Base-by-base conservation (phyloP, 768 basidiomycete species). In the Tephrocybe sp. region DNA sequence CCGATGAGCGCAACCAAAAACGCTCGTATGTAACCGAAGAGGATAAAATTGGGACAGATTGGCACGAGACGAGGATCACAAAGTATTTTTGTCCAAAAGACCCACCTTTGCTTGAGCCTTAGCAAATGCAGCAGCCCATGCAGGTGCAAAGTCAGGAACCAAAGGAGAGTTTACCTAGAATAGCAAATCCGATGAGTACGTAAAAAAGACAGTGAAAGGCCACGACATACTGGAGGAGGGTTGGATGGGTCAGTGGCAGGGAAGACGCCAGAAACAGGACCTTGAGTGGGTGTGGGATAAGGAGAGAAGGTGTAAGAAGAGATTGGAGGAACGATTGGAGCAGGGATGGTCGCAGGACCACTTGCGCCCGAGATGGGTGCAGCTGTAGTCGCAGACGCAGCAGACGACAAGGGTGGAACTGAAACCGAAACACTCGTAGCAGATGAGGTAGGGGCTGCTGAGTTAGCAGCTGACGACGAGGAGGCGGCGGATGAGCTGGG, bases 281-380 rank as follows among this genome's bases (percentile, higher is more conserved):
- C 57, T 48, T 81, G 75, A 0, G 80, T 76, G 13, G 87, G 84
- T 12, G 78, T 72, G 1, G 86, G 83, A 71, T 78, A 85, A 3
- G 84, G 76, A 11, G 75, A 66, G 72, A 87, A 62, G 35, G 58
- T 55, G 51, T 53, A 43, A 23, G 52, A 49, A 52, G 55, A 53
- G 53, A 59, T 51, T 16, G 55, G 45, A 35, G 52, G 38, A 3
- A 44, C 51, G 44, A 30, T 51, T n/a, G 51, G 51, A 17, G 36
- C 45, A 17, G 53, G 48, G 22, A 51, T 49, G 20, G 55, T 50
- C 4, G 45, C 48, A 33, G 54, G 44, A 19, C 26, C 26, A 7
- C 26, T 26, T 26, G 26, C 26, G 26, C 26, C 26, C 26, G 40
- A 45, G 19, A 51, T 20, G 1, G 55, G 35, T 17, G 43, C 42